Conservation (phyloP, 345 rosid species). For the Populus nigra region DNA sequence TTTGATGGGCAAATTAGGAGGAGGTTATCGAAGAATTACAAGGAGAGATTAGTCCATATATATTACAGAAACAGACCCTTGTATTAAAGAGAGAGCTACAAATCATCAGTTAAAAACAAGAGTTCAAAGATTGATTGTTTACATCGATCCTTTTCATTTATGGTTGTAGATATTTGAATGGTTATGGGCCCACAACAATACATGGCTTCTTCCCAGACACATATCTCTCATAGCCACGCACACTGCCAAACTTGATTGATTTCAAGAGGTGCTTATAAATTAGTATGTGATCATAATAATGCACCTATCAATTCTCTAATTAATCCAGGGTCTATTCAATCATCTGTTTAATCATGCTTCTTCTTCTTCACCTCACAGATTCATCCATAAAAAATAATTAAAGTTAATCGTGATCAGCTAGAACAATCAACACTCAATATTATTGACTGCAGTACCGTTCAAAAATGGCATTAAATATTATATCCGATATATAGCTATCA, state of each 20-base stretch:
- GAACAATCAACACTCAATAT: background rate
- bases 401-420: background rate
- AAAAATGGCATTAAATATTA: background rate
- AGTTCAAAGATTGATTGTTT: background rate
- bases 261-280: background rate
- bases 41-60: too few species aligned
- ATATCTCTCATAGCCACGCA: background rate
- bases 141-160: background rate
- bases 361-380: too few species aligned
- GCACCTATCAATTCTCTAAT: background rate
- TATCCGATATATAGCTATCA: background rate
- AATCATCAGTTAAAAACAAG: background rate
- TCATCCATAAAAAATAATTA: background rate
- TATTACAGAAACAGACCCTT: background rate
- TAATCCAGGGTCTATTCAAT: background rate
- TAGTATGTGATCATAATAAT: background rate
- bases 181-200: constrained; percentile 1
- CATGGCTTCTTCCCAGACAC: constrained; percentile 7
- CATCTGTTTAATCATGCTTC: background rate
- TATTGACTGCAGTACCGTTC: background rate
- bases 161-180: background rate
- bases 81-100: background rate
- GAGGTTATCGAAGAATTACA: background rate
- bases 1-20: background rate
- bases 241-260: background rate